Base-by-base conservation (phyloP, 1,284 basidiomycete genomes). In the Grifola frondosa region DNA sequence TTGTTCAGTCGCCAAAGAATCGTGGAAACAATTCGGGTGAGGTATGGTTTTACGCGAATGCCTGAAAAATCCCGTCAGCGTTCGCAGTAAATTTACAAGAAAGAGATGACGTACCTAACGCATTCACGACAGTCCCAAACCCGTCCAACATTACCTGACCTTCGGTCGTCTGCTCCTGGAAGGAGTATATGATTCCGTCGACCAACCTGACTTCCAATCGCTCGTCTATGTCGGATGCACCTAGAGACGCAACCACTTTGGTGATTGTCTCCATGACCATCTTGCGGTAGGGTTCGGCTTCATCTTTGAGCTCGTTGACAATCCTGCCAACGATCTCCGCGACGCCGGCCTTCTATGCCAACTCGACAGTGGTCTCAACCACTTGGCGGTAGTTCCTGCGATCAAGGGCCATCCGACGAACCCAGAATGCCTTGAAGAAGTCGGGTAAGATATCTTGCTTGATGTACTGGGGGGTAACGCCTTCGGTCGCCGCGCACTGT, bases 201-300 rank as follows among this genome's bases (percentile, higher is more conserved):
- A 98, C 89, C 13, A 99, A 79, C 44, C 90, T 80, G 12, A 95
- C 82, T 69, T 99, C 95, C 37, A 99, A 75, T 38, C 93, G 78
- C 66, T 99, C 93, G 61, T 98, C 95, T 45, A 98, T 90, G 60
- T 98, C 96, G 1, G 94, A 91, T 2, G 95, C 91, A 40, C 96
- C 94, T 4, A 96, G 80, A 12, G 85, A 88, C 9, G 85, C 82
- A 26, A 99, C 78, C 25, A 98, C 96, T 63, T 97, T 96, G 16
- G 93, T 96, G 57, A 98, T 97, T 1, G 96, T 98, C 71, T 99
- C 96, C 96, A 99, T 98, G 29, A 97, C 94, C 96, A 98, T 99
- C 77, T 97, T 97, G 52, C 95, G 78, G 74, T 95, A 97, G 5
- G 93, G 92, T 69, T 98, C 96, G 1, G 88, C 86, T 64, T 94